Evolutionary conservation across 2,329 filamentous ascomycete species (phyloP).

Genomic region (Exophiala xenobiotica): DNA sequence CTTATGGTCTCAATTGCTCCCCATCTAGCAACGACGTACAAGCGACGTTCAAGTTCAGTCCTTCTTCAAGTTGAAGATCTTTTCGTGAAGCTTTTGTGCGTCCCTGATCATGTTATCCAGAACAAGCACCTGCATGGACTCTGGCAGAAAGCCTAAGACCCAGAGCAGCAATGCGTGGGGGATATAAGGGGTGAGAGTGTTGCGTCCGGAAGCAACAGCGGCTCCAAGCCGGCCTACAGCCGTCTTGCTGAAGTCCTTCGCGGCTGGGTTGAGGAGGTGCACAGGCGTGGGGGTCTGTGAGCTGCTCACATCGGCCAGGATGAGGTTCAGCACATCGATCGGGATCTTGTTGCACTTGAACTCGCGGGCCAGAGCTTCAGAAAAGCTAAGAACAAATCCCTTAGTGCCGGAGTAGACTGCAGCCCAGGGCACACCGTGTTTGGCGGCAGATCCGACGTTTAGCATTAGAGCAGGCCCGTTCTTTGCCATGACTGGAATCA

Average conservation of each 20-base stretch:
- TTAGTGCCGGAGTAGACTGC: background rate
- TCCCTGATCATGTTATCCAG: background rate
- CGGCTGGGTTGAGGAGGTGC: background rate
- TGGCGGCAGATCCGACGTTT: background rate
- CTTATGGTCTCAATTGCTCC: no score
- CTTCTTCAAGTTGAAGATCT: no score
- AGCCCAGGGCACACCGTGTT: background rate
- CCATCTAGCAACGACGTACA: no score
- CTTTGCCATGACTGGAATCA: background rate
- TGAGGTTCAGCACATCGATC: conserved; percentile 1
- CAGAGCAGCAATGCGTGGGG: background rate
- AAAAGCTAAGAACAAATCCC: conserved; percentile 1
- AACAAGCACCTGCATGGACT: background rate
- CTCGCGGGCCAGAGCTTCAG: conserved; percentile 1
- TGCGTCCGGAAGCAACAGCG: background rate
- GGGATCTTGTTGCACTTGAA: background rate
- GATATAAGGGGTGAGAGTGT: background rate
- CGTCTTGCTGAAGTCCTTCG: background rate
- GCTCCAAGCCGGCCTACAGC: background rate
- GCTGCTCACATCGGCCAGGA: conserved; percentile 1
- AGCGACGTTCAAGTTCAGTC: no score
- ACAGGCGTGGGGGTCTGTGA: background rate
- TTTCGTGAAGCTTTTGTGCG: background rate
- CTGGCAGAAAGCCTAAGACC: background rate
- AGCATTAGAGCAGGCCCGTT: background rate